These are phyloP conservation scores for Nicotiana attenuata DNA, from an alignment of 257 asterid species.

Conservation along the genomic window DNA sequence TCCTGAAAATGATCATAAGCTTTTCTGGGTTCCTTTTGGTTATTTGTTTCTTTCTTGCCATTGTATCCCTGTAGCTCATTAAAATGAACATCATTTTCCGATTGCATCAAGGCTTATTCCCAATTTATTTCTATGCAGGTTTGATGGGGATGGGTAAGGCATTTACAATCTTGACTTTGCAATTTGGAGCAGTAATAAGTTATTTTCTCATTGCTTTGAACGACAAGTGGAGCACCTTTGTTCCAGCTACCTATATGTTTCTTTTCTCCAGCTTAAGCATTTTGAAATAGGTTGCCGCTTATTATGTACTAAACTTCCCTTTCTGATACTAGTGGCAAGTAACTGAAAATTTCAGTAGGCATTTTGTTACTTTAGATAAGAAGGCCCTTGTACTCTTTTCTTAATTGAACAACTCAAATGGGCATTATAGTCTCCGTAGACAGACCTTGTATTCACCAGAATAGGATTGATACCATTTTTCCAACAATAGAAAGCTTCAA, in stretches of 20 bases:
- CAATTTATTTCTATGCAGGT: slow-evolving; percentile 55
- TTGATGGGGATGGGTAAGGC: slow-evolving; percentile 98
- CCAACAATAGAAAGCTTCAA: not conserved
- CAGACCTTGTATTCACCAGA: not conserved
- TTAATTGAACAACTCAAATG: not conserved
- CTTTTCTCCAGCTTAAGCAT: not conserved
- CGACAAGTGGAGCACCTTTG: not conserved
- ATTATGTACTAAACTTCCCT: not conserved
- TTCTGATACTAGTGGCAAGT: not conserved
- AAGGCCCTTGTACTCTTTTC: not conserved
- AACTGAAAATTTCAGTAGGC: not conserved
- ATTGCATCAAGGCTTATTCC: slow-evolving; percentile 16
- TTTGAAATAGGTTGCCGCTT: not conserved
- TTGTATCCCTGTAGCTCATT: not conserved
- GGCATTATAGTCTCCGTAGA: not conserved
- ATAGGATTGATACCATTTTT: not conserved
- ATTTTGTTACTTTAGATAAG: not conserved
- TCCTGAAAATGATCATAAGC: too few species aligned
- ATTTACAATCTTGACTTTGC: slow-evolving; percentile 19
- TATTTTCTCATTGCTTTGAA: slow-evolving; percentile 6
- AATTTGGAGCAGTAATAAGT: slow-evolving; percentile 18
- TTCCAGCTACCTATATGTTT: not conserved
- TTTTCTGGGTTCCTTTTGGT: not conserved
- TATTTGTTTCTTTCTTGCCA: not conserved
- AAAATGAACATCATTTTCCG: not conserved